Conservation (phyloP, 108 stramenopile species). For the Pseudonitzschia multiseries region DNA sequence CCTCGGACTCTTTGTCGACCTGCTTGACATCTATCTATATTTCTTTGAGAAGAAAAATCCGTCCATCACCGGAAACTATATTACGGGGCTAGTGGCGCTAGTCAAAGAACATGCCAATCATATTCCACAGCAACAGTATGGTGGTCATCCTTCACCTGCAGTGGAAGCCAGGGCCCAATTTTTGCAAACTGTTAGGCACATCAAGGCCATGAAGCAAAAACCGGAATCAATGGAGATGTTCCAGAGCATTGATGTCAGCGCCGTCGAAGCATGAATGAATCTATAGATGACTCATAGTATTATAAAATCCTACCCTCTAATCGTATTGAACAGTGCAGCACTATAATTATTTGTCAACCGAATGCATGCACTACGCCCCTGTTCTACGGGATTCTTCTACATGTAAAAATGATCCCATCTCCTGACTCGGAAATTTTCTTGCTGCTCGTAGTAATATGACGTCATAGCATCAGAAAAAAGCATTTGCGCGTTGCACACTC, state of each 20-base stretch:
- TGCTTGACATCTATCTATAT: constrained; percentile 93
- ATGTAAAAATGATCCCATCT: too few species aligned
- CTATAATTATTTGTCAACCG: too few species aligned
- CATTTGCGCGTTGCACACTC: too few species aligned
- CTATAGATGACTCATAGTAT: neutral
- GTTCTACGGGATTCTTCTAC: too few species aligned
- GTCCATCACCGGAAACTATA: constrained; percentile 80
- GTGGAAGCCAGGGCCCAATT: constrained; percentile 69
- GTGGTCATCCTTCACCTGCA: constrained; percentile 26
- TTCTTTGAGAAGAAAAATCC: constrained; percentile 92
- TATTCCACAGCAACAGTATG: constrained; percentile 27
- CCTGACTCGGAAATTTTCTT: too few species aligned
- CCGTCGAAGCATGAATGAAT: constrained; percentile 10
- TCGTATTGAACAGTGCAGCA: too few species aligned
- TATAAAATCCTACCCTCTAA: neutral
- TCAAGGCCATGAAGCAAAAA: constrained; percentile 61
- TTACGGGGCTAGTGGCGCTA: constrained; percentile 87
- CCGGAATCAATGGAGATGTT: constrained; percentile 58
- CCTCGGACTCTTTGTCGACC: constrained; percentile 91
- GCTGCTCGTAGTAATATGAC: too few species aligned
- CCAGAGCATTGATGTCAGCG: constrained; percentile 50
- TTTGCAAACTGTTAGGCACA: constrained; percentile 44
- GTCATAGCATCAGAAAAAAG: too few species aligned
- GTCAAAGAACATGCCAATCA: constrained; percentile 90
- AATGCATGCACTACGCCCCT: too few species aligned